Conservation (phyloP, 2,329 filamentous ascomycete species). For the Diaporthe sp. region DNA sequence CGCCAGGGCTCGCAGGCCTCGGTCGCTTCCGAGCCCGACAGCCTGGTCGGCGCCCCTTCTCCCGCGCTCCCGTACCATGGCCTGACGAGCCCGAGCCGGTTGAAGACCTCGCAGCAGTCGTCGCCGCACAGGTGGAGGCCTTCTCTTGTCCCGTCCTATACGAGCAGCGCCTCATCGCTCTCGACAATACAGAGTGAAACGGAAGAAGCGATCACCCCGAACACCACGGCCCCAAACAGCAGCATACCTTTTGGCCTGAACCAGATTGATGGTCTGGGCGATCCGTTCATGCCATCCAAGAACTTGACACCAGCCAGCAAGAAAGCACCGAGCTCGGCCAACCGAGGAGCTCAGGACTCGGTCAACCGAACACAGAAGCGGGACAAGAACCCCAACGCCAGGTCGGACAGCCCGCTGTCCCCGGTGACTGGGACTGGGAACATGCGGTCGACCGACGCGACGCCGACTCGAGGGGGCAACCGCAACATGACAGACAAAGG, state of each 20-base stretch:
- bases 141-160: conserved; percentile 43
- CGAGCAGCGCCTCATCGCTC: conserved; percentile 61
- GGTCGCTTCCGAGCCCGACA: conserved; percentile 52
- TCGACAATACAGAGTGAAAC: conserved; percentile 68
- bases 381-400: conserved; percentile 4
- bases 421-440: conserved; percentile 32
- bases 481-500: neutral
- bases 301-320: neutral
- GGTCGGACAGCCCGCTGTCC: conserved; percentile 30
- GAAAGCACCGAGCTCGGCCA: neutral
- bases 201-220: conserved; percentile 45
- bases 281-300: conserved; percentile 27
- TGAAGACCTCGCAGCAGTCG: conserved; percentile 33
- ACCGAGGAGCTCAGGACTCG: neutral
- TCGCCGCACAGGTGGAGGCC: conserved; percentile 27
- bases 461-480: conserved; percentile 8
- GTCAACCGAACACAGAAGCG: neutral
- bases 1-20: conserved; percentile 48
- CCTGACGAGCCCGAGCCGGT: conserved; percentile 56
- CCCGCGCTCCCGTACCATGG: conserved; percentile 47
- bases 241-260: conserved; percentile 30
- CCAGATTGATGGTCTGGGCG: conserved; percentile 18
- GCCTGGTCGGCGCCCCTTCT: conserved; percentile 50
- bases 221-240: conserved; percentile 18
- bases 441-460: conserved; percentile 25